Evolutionary conservation across 2,329 filamentous ascomycete species (phyloP).

Genomic region (Raffaelea deltoideospora): DNA sequence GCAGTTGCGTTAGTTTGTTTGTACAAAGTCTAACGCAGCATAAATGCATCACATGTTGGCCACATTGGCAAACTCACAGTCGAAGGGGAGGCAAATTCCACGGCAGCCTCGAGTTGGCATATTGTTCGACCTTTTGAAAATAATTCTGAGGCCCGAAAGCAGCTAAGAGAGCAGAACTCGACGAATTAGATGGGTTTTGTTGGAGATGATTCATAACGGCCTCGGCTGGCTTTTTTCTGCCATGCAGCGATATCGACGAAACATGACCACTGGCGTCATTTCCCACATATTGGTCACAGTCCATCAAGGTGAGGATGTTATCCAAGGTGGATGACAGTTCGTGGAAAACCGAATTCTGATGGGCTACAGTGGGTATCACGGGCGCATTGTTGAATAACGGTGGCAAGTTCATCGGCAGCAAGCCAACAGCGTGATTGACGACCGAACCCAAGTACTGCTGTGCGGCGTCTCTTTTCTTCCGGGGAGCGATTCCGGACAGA

Average conservation of each 20-base stretch:
- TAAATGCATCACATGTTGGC: no score
- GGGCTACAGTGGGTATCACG: constrained; percentile 29
- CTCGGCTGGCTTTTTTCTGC: no score
- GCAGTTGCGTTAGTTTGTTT: background rate
- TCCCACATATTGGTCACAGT: constrained; percentile 40
- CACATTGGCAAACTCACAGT: constrained; percentile 31
- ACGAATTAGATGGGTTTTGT: background rate
- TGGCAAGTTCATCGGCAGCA: constrained; percentile 20
- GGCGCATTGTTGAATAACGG: constrained; percentile 28
- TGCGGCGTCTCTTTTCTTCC: no score
- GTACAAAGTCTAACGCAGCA: no score
- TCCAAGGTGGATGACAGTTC: constrained; percentile 51
- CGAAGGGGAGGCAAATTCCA: constrained; percentile 50
- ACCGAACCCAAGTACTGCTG: constrained; percentile 24
- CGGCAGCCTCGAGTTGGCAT: constrained; percentile 63
- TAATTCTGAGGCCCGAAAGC: constrained; percentile 33
- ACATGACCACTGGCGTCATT: no score
- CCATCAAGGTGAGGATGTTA: constrained; percentile 56
- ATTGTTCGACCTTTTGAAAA: constrained; percentile 64
- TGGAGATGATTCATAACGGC: background rate
- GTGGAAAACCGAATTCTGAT: constrained; percentile 31
- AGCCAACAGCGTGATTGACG: constrained; percentile 25
- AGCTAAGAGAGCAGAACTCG: no score
- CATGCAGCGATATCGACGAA: no score
- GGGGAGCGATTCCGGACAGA: no score